Evolutionary conservation across 164 flowering plant genomes (phyloP), one percentile per base, ranked within the genome.

Genomic region (Liquidambar formosana): DNA sequence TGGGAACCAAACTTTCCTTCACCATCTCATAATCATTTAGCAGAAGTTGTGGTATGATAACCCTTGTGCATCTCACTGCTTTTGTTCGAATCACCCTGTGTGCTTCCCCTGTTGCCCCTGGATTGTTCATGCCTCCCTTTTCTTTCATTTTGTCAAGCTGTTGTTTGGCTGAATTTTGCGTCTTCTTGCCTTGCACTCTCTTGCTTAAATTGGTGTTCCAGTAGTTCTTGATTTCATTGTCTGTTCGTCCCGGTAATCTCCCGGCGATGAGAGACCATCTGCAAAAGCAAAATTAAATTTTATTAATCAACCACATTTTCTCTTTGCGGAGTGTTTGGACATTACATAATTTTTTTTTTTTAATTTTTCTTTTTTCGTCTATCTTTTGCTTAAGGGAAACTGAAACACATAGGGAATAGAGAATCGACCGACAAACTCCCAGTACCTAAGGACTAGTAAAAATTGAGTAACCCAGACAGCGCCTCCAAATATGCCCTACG

Each of bases 211-310:
- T 49, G 8, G 70, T 65, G 56, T 65, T 65, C 67, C 75, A 72
- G 52, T 72, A 72, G 45, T 68, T 62, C 28, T 63, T 61, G 15
- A 60, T 66, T 61, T 66, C 70, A 44, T 66, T 66, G 23, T 66
- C 70, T 8, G 64, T 72, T n/a, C 66, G 63, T 19, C 72, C 76
- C 1, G 67, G 67, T 5, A 63, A 43, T 15, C 70, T 58, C 5
- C 75, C 77, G 0, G 73, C 77, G 1, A 74, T 74, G 0, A 74
- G 45, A 5, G 77, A 64, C 77, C 77, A 74, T 21, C 77, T 74
- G 57, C 46, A 54, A 9, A 10, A 51, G 6, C 41, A 33, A 6
- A 33, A 33, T 33, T 33, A 33, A 33, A 2, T n/a, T n/a, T n/a
- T n/a, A n/a, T n/a, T n/a, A n/a, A 33, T 33, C 41, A 33, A 33